Evolutionary conservation across 2,329 filamentous ascomycete genomes (phyloP).

Genomic region (Lachnellula arida): DNA sequence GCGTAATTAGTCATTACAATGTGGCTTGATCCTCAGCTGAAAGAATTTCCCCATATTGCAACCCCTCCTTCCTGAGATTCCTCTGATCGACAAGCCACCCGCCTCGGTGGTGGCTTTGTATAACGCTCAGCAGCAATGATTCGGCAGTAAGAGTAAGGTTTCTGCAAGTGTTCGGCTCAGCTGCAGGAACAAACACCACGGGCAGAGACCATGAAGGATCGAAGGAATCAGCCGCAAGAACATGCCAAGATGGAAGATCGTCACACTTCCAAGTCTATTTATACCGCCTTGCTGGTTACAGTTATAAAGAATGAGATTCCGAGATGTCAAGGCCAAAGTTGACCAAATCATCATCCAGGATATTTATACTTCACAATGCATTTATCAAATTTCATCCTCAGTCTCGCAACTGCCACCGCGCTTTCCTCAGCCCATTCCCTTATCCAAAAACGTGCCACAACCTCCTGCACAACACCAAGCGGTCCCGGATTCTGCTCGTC

Average conservation of each 20-base stretch:
- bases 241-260: not conserved
- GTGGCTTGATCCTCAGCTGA: too few species aligned
- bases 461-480: conserved; percentile 1
- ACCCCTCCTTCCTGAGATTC: too few species aligned
- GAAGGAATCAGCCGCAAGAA: too few species aligned
- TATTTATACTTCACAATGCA: not conserved
- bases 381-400: not conserved
- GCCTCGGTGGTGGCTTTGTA: too few species aligned
- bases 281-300: not conserved
- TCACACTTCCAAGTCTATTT: not conserved
- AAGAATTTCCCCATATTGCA: too few species aligned
- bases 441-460: conserved; percentile 1
- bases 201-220: too few species aligned
- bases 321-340: not conserved
- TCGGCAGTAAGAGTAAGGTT: too few species aligned
- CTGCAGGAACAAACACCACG: too few species aligned
- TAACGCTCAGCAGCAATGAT: too few species aligned
- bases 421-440: not conserved
- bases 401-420: not conserved
- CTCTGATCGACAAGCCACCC: too few species aligned
- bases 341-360: not conserved
- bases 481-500: conserved; percentile 9
- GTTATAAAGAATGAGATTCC: not conserved
- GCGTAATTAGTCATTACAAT: too few species aligned
- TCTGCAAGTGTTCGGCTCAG: too few species aligned